Base-by-base conservation (phyloP, 164 flowering plant genomes). In the Piper betle region DNA sequence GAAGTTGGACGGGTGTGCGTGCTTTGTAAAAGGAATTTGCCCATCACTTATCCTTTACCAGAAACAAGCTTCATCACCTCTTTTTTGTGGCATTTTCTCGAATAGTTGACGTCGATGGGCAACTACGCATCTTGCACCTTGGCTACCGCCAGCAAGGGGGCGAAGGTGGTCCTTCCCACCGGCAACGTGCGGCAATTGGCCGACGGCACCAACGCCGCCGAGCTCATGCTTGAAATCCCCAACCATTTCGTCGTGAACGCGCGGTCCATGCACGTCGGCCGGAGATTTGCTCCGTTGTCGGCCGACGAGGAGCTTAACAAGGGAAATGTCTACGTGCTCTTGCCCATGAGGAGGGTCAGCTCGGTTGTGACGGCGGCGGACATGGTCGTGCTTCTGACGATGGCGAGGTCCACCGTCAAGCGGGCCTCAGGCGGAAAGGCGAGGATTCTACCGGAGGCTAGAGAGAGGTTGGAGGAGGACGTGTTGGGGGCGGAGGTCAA, bases 301-400 rank as follows among this genome's bases (percentile, higher is more conserved):
- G 97, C 97, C 9, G 97, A 87, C 50, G 93, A 86, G 43, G 95
- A 91, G 19, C 75, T 91, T 5, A 87, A 83, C 53, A 69, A 76
- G 52, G 80, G 75, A 4, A 75, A 74, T 60, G 83, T 81, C 1
- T 91, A 91, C 65, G 74, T 80, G 53, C 68, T 84, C 80, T 80
- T 91, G 43, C 85, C 81, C 1, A 91, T 91, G 97, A 73, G 67
- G 62, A 77, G 83, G 42, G 46, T 81, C 42, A 85, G 77, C 61
- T 82, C 97, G 1, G 57, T 75, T 4, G 77, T 81, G 6, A 74
- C 84, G 0, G 76, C 87, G 0, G 74, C 77, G 2, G 97, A 91
- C 59, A 72, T 85, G 85, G 83, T 71, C 0, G 62, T 65, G 0
- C 41, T 86, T 53, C 63, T 81, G 20, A 19, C 82, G 20, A 61